phyloP scores from a whole-genome alignment of 208 protist genomes.

The Crithidia bombi region DNA sequence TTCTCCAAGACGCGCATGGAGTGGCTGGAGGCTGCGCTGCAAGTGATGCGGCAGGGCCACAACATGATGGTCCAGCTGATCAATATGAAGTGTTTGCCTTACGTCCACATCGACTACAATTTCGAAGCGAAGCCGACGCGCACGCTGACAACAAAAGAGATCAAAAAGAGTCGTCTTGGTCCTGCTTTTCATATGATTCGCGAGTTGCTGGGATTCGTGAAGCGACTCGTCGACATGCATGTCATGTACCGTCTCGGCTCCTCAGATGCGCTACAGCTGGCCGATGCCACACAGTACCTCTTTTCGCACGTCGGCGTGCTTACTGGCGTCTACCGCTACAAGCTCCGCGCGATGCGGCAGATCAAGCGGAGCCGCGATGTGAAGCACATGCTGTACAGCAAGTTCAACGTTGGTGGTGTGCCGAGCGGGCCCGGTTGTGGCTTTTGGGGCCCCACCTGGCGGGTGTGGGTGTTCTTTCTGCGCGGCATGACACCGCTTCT shows the following conservation, averaged over 20 bases:
- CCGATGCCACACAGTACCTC: slow-evolving; percentile 99
- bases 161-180: slow-evolving; percentile 99
- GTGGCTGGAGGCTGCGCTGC: slow-evolving; percentile 99
- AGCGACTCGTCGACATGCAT: slow-evolving; percentile 99
- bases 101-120: slow-evolving; percentile 99
- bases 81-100: slow-evolving; percentile 99
- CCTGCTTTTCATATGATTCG: slow-evolving; percentile 99
- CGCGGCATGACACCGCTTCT: slow-evolving; percentile 99
- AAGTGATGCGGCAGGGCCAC: slow-evolving; percentile 99
- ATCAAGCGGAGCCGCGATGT: slow-evolving; percentile 99
- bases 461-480: slow-evolving; percentile 99
- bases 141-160: slow-evolving; percentile 99
- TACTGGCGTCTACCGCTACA: slow-evolving; percentile 99
- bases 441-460: slow-evolving; percentile 99
- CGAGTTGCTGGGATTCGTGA: slow-evolving; percentile 99
- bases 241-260: slow-evolving; percentile 99
- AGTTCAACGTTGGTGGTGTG: slow-evolving; percentile 99
- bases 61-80: slow-evolving; percentile 99
- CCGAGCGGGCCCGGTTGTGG: slow-evolving; percentile 98
- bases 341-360: slow-evolving; percentile 99
- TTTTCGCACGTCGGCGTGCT: slow-evolving; percentile 99
- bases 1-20: slow-evolving; percentile 99
- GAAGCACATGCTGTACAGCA: slow-evolving; percentile 99
- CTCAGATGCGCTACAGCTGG: slow-evolving; percentile 99
- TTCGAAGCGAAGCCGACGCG: slow-evolving; percentile 99